phyloP scores from a whole-genome alignment of 176 grass and related monocot species.

The Phoenix roebelenii region DNA sequence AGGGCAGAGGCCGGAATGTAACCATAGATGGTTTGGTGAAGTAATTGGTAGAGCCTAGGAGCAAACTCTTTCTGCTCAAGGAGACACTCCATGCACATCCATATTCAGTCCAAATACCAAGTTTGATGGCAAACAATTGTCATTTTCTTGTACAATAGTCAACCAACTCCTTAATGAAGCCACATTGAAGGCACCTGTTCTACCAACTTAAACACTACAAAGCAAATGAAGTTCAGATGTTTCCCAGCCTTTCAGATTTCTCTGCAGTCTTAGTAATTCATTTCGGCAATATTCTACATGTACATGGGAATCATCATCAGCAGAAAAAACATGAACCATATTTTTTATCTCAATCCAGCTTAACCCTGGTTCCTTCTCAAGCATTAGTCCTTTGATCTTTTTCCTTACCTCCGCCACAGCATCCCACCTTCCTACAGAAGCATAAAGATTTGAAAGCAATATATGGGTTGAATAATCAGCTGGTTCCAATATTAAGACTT shows the following conservation, averaged over 20 bases:
- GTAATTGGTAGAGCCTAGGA: no score
- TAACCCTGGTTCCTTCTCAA: slow-evolving; percentile 67
- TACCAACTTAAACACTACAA: no score
- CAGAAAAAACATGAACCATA: slow-evolving; percentile 38
- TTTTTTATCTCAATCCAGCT: slow-evolving; percentile 69
- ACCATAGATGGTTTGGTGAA: no score
- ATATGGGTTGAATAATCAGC: slow-evolving; percentile 53
- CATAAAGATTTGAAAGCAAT: slow-evolving; percentile 91
- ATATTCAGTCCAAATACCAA: no score
- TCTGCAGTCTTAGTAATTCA: slow-evolving; percentile 40
- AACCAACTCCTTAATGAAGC: no score
- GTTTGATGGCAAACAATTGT: no score
- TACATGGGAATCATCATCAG: slow-evolving; percentile 39
- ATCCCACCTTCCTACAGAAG: slow-evolving; percentile 56
- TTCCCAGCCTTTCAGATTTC: slow-evolving; percentile 42
- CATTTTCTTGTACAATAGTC: no score
- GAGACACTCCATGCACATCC: no score
- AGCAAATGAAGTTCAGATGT: slow-evolving; percentile 12
- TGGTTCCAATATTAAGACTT: slow-evolving; percentile 39
- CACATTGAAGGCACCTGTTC: no score
- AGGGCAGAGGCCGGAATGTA: no score
- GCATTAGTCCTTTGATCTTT: slow-evolving; percentile 48
- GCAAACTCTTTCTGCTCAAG: no score
- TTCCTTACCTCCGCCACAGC: slow-evolving; percentile 54
- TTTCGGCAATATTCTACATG: slow-evolving; percentile 30